Percentiles rank a stretch among this genome's conserved stretches.
phyloP scores from a whole-genome alignment of 2,329 filamentous ascomycete species.

The Epichloe coenophiala region DNA sequence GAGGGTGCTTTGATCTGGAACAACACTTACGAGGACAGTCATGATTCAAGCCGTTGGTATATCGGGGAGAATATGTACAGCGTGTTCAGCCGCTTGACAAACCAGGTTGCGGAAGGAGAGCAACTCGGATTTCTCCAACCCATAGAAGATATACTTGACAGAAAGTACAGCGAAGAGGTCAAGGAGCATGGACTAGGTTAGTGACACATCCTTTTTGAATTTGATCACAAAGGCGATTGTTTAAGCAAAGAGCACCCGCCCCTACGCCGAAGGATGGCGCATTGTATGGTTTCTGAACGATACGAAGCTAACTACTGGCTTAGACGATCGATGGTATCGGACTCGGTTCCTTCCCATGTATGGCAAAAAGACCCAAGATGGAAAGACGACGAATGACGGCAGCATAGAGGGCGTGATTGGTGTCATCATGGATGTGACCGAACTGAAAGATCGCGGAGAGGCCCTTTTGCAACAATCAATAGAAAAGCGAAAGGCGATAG shows the following conservation, averaged over 20 bases:
- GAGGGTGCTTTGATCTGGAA: conserved; percentile 54
- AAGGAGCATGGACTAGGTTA: conserved; percentile 47
- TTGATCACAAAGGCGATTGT: too few relatives aligned
- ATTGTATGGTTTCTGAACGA: too few relatives aligned
- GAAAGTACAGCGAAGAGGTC: conserved; percentile 44
- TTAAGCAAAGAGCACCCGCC: neutral
- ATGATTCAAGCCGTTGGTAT: conserved; percentile 30
- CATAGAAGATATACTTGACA: conserved; percentile 52
- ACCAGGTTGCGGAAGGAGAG: conserved; percentile 28
- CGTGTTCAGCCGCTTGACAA: conserved; percentile 41
- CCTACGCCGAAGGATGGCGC: too few relatives aligned
- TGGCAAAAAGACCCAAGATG: conserved; percentile 39
- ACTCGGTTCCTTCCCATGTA: conserved; percentile 57
- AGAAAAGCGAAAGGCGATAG: conserved; percentile 57
- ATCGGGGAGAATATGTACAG: conserved; percentile 52
- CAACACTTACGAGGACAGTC: conserved; percentile 24
- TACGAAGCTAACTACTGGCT: conserved; percentile 3
- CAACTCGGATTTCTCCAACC: conserved; percentile 38
- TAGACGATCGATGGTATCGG: conserved; percentile 52
- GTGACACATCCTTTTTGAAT: conserved; percentile 6
- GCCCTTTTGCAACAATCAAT: conserved; percentile 50
- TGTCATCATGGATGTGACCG: conserved; percentile 69
- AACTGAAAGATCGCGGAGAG: conserved; percentile 50
- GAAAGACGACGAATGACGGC: conserved; percentile 28
- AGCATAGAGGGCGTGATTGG: conserved; percentile 61